Evolutionary conservation across 495 filamentous ascomycete genomes (phyloP).

Genomic region (Aspergillus homomorphus): DNA sequence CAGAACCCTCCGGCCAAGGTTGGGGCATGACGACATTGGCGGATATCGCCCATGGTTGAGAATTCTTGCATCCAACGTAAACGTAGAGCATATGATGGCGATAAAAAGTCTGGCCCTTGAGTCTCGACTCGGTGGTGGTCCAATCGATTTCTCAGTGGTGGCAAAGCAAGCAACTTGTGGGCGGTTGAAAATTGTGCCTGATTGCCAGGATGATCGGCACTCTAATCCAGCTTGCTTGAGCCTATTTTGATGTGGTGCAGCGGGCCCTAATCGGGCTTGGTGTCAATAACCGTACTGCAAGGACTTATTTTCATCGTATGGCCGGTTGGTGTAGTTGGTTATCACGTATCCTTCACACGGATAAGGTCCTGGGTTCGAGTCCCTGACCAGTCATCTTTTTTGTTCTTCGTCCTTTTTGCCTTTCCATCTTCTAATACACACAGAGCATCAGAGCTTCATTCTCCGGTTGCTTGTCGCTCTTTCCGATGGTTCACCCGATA

Average conservation of each 20-base stretch:
- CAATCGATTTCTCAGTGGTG: neutral
- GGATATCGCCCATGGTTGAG: neutral
- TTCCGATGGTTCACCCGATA: neutral
- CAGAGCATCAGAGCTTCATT: neutral
- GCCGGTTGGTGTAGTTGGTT: slow-evolving; percentile 9
- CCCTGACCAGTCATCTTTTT: slow-evolving; percentile 4
- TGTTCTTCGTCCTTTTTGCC: neutral
- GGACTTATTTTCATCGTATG: neutral
- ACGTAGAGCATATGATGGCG: neutral
- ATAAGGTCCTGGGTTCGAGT: slow-evolving; percentile 8
- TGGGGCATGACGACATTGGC: neutral
- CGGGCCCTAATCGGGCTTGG: neutral
- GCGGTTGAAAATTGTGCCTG: neutral
- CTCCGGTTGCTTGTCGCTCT: neutral
- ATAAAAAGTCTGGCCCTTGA: neutral
- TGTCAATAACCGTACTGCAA: neutral
- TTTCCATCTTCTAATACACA: neutral
- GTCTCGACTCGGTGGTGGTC: too few relatives aligned
- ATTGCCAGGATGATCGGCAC: neutral
- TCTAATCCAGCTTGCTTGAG: neutral
- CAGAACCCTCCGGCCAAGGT: neutral
- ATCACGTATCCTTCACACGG: slow-evolving; percentile 7
- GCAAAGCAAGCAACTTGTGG: neutral
- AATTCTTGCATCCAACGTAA: neutral
- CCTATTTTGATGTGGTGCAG: neutral